Evolutionary conservation across 2,329 filamentous ascomycete species (phyloP), one percentile per base, ranked within the genome.

Genomic region (Cytospora paraplurivora): DNA sequence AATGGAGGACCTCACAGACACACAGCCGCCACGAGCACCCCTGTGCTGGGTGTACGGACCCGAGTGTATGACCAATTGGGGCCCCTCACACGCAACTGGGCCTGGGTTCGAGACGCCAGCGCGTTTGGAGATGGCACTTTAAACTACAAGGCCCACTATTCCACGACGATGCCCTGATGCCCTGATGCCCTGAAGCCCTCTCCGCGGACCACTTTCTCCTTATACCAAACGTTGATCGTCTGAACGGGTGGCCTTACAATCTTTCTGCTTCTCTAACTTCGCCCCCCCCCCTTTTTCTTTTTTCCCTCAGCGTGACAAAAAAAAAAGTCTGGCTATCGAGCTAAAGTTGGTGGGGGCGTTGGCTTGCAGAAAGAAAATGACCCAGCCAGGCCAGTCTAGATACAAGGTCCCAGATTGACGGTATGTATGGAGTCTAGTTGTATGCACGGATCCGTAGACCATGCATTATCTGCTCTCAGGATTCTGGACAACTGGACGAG

Each of bases 81-180:
- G 44, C 15, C 6, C n/a, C n/a, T 1, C 7, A 44, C 17, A n/a
- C 15, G 8, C n/a, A 10, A 47, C 11, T 27, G 27, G n/a, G n/a
- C 4, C n/a, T n/a, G 44, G 1, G 21, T 47, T 47, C 21, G 44
- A 47, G 44, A 47, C 44, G 44, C 44, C 44, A 47, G 44, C 44
- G 44, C 44, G 44, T 21, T 47, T 47, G 44, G 44, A 47, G 44
- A 47, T 47, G 44, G n/a, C n/a, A 47, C n/a, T 47, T 19, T 47
- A 5, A 47, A 7, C n/a, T n/a, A 19, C 44, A 8, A 47, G 44
- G 21, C 21, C 44, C 44, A 47, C 44, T 11, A 47, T 19, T 10
- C 44, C n/a, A 47, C n/a, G 44, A 47, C 44, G n/a, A 47, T 47
- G 44, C 10, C 44, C 8, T 19, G 1, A 37, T 8, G 21, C 44